Percentiles rank a stretch among this genome's conserved stretches.
Evolutionary conservation across 2,329 filamentous ascomycete genomes (phyloP).

Genomic region (Pseudonectria foliicola): DNA sequence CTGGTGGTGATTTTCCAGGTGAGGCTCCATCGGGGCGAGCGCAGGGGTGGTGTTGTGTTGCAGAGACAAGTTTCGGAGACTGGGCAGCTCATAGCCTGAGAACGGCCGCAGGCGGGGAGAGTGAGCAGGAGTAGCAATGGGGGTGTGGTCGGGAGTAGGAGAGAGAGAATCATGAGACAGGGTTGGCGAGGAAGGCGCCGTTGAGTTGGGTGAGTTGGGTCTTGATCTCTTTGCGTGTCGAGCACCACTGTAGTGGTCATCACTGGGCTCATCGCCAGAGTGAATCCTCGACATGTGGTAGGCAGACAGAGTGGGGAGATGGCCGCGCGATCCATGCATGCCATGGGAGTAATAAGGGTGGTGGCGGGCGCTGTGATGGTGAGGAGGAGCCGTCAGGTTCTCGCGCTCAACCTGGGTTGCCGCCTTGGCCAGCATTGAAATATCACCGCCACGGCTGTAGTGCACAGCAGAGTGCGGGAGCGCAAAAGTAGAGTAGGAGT

Average conservation of each 20-base stretch:
- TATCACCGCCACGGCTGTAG: slow-evolving; percentile 45
- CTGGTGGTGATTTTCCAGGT: slow-evolving; percentile 37
- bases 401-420: slow-evolving; percentile 58
- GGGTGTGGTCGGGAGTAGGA: slow-evolving; percentile 95
- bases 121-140: slow-evolving; percentile 91
- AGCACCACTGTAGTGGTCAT: slow-evolving; percentile 66
- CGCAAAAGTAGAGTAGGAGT: slow-evolving; percentile 72
- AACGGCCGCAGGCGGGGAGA: slow-evolving; percentile 84
- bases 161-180: slow-evolving; percentile 95
- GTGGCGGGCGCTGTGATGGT: slow-evolving; percentile 40
- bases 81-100: slow-evolving; percentile 72
- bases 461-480: slow-evolving; percentile 42
- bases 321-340: slow-evolving; percentile 46
- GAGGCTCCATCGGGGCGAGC: slow-evolving; percentile 52
- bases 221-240: slow-evolving; percentile 80
- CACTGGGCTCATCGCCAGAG: slow-evolving; percentile 68
- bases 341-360: slow-evolving; percentile 48
- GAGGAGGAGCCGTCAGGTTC: slow-evolving; percentile 34
- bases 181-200: slow-evolving; percentile 89
- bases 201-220: slow-evolving; percentile 91
- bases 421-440: slow-evolving; percentile 54
- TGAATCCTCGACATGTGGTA: slow-evolving; percentile 92
- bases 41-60: slow-evolving; percentile 48
- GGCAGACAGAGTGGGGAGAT: slow-evolving; percentile 70
- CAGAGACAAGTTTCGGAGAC: slow-evolving; percentile 61